Base-by-base conservation (phyloP, 345 rosid genomes). In the Fremontodendron californicum region DNA sequence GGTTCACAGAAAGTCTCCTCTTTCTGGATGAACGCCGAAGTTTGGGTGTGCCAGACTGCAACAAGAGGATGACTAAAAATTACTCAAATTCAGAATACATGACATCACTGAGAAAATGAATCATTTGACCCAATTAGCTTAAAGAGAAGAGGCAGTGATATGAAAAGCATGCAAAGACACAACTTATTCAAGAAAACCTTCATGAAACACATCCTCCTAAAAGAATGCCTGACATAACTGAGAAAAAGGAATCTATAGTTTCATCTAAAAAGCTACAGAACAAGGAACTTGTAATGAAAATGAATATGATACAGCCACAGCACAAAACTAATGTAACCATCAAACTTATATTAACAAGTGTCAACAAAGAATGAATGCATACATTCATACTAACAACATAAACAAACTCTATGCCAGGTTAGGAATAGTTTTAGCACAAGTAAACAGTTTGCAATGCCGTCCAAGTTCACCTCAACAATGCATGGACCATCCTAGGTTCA, bases 1-100 rank as follows among this genome's bases (percentile, higher is more conserved):
- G 98, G 77, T 87, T 88, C 78, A 90, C 95, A 71, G 97, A 82
- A 75, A 88, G 58, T 85, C 97, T 91, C 87, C 98, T 92, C 88
- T 88, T 92, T 84, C 99, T 84, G 27, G 97, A 89, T 54, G 99
- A 96, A 65, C 98, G 99, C 61, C 99, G 94, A 73, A 96, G 97
- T 80, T 96, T 94, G 67, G 92, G 77, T 69, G 93, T 74, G 45
- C 85, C 83, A 73, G 93, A 84, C 99, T 96, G 89, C 80, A 71
- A 78, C 15, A 77, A 78, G 79, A 78, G 52, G 77, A 62, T 33
- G 71, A 74, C 74, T 46, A 67, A 45, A 31, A 48, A 71, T 37
- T 48, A 42, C 73, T 73, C 74, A 88, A n/a, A 76, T 76, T 74
- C 74, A 49, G 64, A 78, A 61, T 60, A 19, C 74, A 45, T 45